These are phyloP conservation scores for Kodamaea anthophila DNA, from an alignment of 1,139 yeast genomes.

Conservation along the genomic window DNA sequence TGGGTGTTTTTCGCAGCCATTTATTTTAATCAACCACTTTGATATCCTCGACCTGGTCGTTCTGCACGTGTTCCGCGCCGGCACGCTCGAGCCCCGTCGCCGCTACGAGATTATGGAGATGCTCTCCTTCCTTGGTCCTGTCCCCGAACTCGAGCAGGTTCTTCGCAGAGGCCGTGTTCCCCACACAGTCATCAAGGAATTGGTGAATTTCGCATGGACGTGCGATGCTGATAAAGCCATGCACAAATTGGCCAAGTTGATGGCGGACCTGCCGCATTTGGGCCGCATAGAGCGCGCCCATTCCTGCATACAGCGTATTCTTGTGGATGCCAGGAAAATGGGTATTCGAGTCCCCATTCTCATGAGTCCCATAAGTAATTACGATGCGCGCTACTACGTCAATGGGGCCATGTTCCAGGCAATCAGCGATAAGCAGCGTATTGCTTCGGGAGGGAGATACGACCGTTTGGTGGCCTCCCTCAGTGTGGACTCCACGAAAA, in stretches of 20 bases:
- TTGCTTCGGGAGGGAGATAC: slow-evolving; percentile 92
- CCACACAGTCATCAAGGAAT: slow-evolving; percentile 73
- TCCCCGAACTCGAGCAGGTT: slow-evolving; percentile 60
- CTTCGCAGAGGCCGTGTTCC: slow-evolving; percentile 56
- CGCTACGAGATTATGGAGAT: slow-evolving; percentile 61
- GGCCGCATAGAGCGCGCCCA: slow-evolving; percentile 58
- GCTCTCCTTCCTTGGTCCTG: slow-evolving; percentile 71
- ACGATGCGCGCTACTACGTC: slow-evolving; percentile 69
- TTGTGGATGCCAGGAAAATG: slow-evolving; percentile 47
- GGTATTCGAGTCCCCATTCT: slow-evolving; percentile 35
- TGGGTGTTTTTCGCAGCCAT: slow-evolving; percentile 54
- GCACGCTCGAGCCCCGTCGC: slow-evolving; percentile 59
- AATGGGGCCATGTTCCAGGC: slow-evolving; percentile 89
- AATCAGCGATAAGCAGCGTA: slow-evolving; percentile 48
- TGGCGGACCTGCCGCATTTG: slow-evolving; percentile 71
- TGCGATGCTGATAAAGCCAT: slow-evolving; percentile 61
- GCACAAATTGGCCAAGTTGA: slow-evolving; percentile 54
- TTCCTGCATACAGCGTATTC: slow-evolving; percentile 51
- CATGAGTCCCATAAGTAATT: slow-evolving; percentile 73
- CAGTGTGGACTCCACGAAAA: slow-evolving; percentile 23
- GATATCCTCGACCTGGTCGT: slow-evolving; percentile 67
- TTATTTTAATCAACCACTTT: slow-evolving; percentile 70
- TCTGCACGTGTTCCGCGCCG: slow-evolving; percentile 64
- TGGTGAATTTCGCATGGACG: slow-evolving; percentile 72
- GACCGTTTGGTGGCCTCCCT: slow-evolving; percentile 64